Base-by-base conservation (phyloP, 129 eudicot genomes). In the Escallonia herrerae region DNA sequence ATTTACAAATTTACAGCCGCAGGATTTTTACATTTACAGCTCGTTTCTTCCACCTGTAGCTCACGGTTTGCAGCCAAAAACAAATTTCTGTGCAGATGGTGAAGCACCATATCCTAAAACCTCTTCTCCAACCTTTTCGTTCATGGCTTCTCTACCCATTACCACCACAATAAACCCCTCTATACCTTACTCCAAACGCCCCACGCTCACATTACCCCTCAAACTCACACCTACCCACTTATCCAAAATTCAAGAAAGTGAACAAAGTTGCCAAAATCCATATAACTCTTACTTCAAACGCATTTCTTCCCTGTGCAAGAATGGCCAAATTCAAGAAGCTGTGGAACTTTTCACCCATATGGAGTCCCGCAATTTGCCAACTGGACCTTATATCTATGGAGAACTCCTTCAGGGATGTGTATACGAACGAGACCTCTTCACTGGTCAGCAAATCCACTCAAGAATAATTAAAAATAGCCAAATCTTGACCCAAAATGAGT, bases 401-500 rank as follows among this genome's bases (percentile, higher is more conserved):
- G 90, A 87, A 55, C 56, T 87, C 43, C 90, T 87, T 50, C 95
- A 87, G 70, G 85, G 84, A 2, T 87, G 95, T 68, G 83, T 83
- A 2, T 78, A 78, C 51, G 87, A 83, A 47, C 53, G 85, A 76
- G 70, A 79, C 45, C 66, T 77, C 37, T 52, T 46, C 11, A 44
- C 83, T 69, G 90, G 95, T 68, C 74, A 79, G 83, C 97, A 87
- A 77, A 71, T 87, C 65, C 97, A 91, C 62, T 79, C 95, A 10
- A 60, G 68, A 43, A 79, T 91, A 56, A 63, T 87, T 2, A 86
- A 89, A 76, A 80, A 46, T 44, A 83, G 81, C 59, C 81, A 72
- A 43, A 40, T 56, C 49, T 87, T 71, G 49, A 78, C 66, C 69
- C 63, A 67, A 49, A 87, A 83, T 64, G 85, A 66, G 63, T 87